These are phyloP conservation scores for Thuidium tamariscinum DNA, from an alignment of 225 moss, liverwort and hornwort genomes.

Conservation along the genomic window DNA sequence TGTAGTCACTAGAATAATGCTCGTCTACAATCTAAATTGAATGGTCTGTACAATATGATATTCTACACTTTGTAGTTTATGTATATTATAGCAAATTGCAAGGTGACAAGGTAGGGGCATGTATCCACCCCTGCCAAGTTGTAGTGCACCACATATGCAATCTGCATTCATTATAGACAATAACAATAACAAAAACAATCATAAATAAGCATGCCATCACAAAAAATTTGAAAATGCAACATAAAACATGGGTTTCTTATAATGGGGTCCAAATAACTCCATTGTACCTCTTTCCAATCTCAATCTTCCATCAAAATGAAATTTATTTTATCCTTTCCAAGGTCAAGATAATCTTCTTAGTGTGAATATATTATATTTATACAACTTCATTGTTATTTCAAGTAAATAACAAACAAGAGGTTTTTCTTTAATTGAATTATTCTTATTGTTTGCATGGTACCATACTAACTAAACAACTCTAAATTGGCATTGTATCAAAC, in stretches of 20 bases:
- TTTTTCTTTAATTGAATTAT: not conserved
- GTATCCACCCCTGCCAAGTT: not conserved
- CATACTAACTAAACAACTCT: not conserved
- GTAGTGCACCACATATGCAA: not conserved
- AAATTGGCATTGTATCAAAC: not conserved
- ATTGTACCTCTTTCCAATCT: not conserved
- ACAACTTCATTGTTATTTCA: not conserved
- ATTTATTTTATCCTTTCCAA: not conserved
- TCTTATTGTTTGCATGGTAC: too few relatives aligned
- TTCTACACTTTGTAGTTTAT: accelerated
- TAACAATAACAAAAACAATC: not conserved
- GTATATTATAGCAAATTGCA: not conserved
- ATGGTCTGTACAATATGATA: not conserved
- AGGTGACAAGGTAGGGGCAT: not conserved
- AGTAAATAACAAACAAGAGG: not conserved
- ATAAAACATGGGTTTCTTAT: too few relatives aligned
- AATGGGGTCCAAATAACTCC: not conserved
- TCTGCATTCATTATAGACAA: not conserved
- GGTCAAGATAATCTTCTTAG: not conserved
- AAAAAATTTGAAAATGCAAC: too few relatives aligned
- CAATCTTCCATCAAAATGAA: not conserved
- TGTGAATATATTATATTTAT: not conserved
- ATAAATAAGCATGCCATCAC: accelerated
- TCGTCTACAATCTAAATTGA: not conserved
- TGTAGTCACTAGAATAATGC: not conserved